Base-by-base conservation (phyloP, 306 rosid genomes). In the Castanea sativa region DNA sequence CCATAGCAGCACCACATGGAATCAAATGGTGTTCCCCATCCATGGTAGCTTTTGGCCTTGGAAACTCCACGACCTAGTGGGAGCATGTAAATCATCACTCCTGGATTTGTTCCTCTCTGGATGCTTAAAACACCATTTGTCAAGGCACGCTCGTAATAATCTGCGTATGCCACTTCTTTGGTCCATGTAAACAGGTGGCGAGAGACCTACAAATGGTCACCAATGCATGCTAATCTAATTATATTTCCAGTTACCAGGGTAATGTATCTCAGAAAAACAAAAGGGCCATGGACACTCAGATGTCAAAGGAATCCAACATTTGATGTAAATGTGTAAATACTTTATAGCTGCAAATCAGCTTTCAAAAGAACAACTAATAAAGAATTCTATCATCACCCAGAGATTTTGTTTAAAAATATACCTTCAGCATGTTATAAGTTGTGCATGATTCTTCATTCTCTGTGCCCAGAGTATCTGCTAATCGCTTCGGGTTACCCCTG, bases 1-100 rank as follows among this genome's bases (percentile, higher is more conserved):
- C 99, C 99, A 70, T 92, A 95, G 83, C 99, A 95, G 84, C 99
- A 92, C 99, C 99, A 95, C 76, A 95, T 92, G 56, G 83, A 2
- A 3, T 76, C 70, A 75, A 85, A 86, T 2, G 86, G 86, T 33
- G 80, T 84, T 77, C 98, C 99, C 99, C 99, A 95, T 49, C 90
- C 77, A 81, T 87, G 94, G 23, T 1, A 52, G 60, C 88, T 81
- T 64, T 3, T 73, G 70, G 94, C 88, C 89, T 95, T 95, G 53
- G 98, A 92, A 82, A 76, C 85, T 55, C 97, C 99, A 59, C 77
- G 57, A 16, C 85, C 95, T 55, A 82, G 83, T 29, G 99, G 99
- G 20, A 95, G 94, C 92, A 95, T 87, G 85, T 95, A 95, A 79
- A 95, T 85, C 99, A 95, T 95, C 56, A 91, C 91, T 73, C 99